Base-by-base conservation (phyloP, 176 grass and related monocot genomes). In the Cymbopogon citratus region DNA sequence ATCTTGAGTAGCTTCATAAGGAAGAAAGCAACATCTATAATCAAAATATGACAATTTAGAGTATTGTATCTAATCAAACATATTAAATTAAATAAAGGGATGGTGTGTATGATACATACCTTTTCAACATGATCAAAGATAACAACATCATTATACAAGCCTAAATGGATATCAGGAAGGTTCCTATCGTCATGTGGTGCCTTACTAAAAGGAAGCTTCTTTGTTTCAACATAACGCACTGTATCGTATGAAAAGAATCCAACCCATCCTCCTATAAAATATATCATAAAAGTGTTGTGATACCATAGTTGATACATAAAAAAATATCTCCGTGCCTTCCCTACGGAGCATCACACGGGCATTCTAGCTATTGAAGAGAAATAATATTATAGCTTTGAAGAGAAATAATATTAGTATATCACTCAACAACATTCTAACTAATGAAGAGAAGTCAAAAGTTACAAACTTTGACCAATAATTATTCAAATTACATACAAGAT, bases 171-270 rank as follows among this genome's bases (percentile, higher is more conserved):
- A 62, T 94, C 95, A 80, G 92, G 92, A 68, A 98, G 88, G 72
- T 89, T 85, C 65, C 92, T 91, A 45, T 94, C 92, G 66, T 94
- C 95, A 46, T 89, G 70, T 5, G 92, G 92, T 60, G 92, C 88
- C 79, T 73, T 85, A 57, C 81, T 89, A 75, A 94, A 94, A 9
- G 90, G 95, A 83, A 98, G 90, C 62, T 94, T 98, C 81, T 94
- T 98, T 81, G 85, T 98, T 87, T 98, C 95, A 44, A 92, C 88
- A 86, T 91, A 98, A n/a, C 95, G 90, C 66, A 98, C 83, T 5
- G 95, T 98, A 52, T 98, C 95, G 40, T 98, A 98, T 7, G 95
- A 98, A 84, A 98, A 94, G 70, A 90, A 94, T 5, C 95, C 95
- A 44, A 98, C 74, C 95, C 95, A 98, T 83, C 95, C 95, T 82